Evolutionary conservation across 441 rosid genomes (phyloP).

Genomic region (Cnidoscolus chayamansa): DNA sequence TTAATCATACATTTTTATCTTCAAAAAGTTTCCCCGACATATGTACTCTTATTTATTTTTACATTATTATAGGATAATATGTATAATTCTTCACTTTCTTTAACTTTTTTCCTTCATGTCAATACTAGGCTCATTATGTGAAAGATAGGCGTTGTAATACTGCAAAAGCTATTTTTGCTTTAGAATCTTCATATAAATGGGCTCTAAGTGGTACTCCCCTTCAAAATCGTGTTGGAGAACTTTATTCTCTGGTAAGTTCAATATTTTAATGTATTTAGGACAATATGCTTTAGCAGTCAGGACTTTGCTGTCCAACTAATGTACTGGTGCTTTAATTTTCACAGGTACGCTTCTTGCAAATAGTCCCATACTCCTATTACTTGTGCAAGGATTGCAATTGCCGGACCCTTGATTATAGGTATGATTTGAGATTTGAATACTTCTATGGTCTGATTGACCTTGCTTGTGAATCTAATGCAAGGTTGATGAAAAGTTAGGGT

Average conservation of each 20-base stretch:
- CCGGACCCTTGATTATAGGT: constrained; percentile 80
- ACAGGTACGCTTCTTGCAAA: constrained; percentile 89
- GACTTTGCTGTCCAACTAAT: constrained; percentile 24
- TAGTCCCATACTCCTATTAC: constrained; percentile 88
- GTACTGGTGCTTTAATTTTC: constrained; percentile 23
- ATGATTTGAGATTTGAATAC: constrained; percentile 24
- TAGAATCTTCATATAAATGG: constrained; percentile 85
- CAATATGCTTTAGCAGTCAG: constrained; percentile 11
- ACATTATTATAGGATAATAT: background rate
- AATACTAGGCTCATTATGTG: constrained; percentile 73
- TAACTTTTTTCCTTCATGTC: constrained; percentile 1
- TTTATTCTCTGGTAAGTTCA: constrained; percentile 79
- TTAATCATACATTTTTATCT: background rate
- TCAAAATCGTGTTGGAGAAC: constrained; percentile 98
- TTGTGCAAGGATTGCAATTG: constrained; percentile 95
- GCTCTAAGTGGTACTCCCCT: constrained; percentile 99
- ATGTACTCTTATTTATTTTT: background rate
- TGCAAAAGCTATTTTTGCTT: constrained; percentile 81
- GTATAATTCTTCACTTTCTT: too few relatives aligned
- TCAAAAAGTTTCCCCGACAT: background rate
- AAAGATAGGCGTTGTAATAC: constrained; percentile 91
- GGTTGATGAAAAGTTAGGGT: background rate
- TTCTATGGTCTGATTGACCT: constrained; percentile 4
- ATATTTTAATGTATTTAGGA: constrained; percentile 20
- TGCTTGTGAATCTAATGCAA: background rate